Percentiles rank a stretch among this genome's conserved stretches.
Evolutionary conservation across 2,329 filamentous ascomycete genomes (phyloP).

Genomic region (Magnaporthales sp.): DNA sequence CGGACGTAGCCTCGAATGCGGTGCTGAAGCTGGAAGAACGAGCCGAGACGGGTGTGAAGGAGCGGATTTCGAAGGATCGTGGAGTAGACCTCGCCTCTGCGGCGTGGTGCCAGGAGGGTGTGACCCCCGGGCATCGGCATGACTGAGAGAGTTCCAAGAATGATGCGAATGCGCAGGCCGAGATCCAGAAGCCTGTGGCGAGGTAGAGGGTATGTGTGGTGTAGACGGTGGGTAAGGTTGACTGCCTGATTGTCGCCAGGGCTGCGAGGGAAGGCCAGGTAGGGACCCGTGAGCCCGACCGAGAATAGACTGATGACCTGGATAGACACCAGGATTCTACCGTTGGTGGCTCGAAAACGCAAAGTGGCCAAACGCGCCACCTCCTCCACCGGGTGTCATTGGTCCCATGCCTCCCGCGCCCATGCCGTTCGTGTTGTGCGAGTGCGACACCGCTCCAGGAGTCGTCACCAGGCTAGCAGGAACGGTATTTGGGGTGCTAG

Average conservation of each 20-base stretch:
- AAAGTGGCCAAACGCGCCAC: slow-evolving; percentile 70
- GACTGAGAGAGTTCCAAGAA: background rate
- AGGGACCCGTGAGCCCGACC: background rate
- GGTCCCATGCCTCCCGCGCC: slow-evolving; percentile 45
- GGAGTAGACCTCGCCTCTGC: background rate
- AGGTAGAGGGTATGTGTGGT: background rate
- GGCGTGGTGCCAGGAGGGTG: background rate
- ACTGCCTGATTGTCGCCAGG: background rate
- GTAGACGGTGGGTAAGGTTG: background rate
- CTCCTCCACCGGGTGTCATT: slow-evolving; percentile 69
- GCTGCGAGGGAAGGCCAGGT: background rate
- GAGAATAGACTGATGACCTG: background rate
- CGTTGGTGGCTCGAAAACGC: slow-evolving; percentile 30
- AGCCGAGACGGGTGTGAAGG: background rate
- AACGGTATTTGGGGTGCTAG: slow-evolving; percentile 57
- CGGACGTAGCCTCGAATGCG: background rate
- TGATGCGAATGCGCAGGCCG: background rate
- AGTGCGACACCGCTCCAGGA: slow-evolving; percentile 58
- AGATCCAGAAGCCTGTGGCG: background rate
- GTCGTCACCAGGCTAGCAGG: slow-evolving; percentile 41
- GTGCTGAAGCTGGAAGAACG: background rate
- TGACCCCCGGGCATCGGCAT: background rate
- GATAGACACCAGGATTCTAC: slow-evolving; percentile 1
- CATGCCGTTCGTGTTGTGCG: slow-evolving; percentile 47
- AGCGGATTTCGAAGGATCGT: background rate